A percentile compares a stretch with the other conserved stretches of the same genome.
Conservation (phyloP, 2,329 filamentous ascomycete species). For the Ophiostoma sp. region DNA sequence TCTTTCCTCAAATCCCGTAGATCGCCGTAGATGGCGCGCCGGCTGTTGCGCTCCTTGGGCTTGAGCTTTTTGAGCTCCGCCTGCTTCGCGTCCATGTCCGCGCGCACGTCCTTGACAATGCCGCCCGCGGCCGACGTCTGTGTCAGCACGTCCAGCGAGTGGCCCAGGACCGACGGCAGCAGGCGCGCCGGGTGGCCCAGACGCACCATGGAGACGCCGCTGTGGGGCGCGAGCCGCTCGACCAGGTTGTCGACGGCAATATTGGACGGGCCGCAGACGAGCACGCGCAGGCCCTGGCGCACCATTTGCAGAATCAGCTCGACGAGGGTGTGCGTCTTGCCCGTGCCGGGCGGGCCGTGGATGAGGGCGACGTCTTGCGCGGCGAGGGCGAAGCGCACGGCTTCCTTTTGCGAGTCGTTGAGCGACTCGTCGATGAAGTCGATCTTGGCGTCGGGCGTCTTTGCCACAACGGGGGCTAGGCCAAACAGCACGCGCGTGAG, state of each 20-base stretch:
- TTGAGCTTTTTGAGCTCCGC: conserved; percentile 73
- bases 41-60: conserved; percentile 47
- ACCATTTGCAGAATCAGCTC: conserved; percentile 91
- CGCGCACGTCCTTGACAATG: conserved; percentile 83
- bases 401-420: conserved; percentile 63
- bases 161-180: conserved; percentile 77
- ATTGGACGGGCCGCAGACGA: conserved; percentile 96
- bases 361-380: conserved; percentile 81
- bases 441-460: conserved; percentile 38
- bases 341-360: conserved; percentile 92
- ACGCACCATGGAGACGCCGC: conserved; percentile 79
- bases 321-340: conserved; percentile 94
- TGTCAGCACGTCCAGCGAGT: conserved; percentile 87
- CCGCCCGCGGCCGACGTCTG: conserved; percentile 82
- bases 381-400: conserved; percentile 75
- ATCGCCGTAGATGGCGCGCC: conserved; percentile 74
- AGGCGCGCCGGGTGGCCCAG: conserved; percentile 89
- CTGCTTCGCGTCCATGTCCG: conserved; percentile 90
- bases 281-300: conserved; percentile 63
- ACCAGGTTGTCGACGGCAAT: conserved; percentile 98
- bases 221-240: conserved; percentile 78
- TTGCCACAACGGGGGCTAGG: conserved; percentile 44
- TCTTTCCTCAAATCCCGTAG: conserved; percentile 82
- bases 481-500: conserved; percentile 62
- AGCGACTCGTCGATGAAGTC: conserved; percentile 58